phyloP scores from a whole-genome alignment of 768 basidiomycete genomes.

The Russula virescens region DNA sequence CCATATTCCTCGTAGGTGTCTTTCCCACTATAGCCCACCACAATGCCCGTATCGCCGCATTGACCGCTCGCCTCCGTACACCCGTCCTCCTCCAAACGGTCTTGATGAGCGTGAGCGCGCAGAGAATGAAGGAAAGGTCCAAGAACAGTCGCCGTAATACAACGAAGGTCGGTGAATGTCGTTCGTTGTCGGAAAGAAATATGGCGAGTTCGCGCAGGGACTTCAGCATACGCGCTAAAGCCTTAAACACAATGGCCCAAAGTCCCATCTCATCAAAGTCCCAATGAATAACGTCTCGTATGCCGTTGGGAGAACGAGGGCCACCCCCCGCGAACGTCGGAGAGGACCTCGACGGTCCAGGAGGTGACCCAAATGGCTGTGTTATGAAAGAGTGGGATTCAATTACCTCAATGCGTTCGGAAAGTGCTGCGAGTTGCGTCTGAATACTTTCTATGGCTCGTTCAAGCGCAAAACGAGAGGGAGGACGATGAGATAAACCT shows the following conservation, averaged over 20 bases:
- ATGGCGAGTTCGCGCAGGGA: constrained; percentile 44
- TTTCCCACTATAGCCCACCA: constrained; percentile 68
- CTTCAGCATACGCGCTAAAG: constrained; percentile 48
- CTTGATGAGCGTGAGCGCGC: constrained; percentile 52
- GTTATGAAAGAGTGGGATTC: constrained; percentile 37
- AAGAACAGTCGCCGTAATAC: constrained; percentile 70
- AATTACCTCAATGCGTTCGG: constrained; percentile 58
- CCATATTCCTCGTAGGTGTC: constrained; percentile 39
- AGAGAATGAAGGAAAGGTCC: constrained; percentile 70
- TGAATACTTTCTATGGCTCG: constrained; percentile 76
- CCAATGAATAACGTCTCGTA: constrained; percentile 16
- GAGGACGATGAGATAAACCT: constrained; percentile 35
- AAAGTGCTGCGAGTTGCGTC: constrained; percentile 73
- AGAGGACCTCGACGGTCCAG: constrained; percentile 26
- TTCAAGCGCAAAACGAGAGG: constrained; percentile 55
- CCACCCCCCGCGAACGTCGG: constrained; percentile 29
- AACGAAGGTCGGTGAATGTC: constrained; percentile 58
- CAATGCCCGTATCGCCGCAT: constrained; percentile 54
- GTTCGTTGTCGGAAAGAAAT: constrained; percentile 56
- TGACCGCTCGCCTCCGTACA: constrained; percentile 62
- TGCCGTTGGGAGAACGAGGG: constrained; percentile 18
- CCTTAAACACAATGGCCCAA: constrained; percentile 71
- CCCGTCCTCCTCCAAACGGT: constrained; percentile 63
- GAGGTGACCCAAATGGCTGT: constrained; percentile 34
- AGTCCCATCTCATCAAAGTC: constrained; percentile 60